Percentiles rank a stretch among this genome's conserved stretches.
Evolutionary conservation across 2,329 filamentous ascomycete genomes (phyloP).

Genomic region (Neonectria magnoliae): DNA sequence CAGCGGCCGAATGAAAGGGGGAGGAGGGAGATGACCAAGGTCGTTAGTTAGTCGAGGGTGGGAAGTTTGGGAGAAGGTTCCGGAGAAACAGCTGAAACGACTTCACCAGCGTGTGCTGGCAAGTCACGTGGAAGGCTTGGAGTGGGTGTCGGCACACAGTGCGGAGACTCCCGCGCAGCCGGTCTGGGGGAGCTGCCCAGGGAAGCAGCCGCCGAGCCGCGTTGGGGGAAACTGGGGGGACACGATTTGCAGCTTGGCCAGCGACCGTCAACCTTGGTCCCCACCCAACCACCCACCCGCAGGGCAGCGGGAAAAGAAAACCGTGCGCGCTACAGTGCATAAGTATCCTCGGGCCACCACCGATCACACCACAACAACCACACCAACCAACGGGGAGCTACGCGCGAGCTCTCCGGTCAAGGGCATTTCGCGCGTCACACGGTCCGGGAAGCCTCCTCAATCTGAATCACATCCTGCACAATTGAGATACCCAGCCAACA

Average conservation of each 20-base stretch:
- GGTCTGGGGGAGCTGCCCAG: constrained; percentile 12
- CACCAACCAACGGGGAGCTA: not conserved
- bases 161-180: constrained; percentile 10
- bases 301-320: not conserved
- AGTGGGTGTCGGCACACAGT: constrained; percentile 18
- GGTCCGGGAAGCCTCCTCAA: not conserved
- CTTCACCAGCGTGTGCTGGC: constrained; percentile 26
- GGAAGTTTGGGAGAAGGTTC: constrained; percentile 33
- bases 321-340: constrained; percentile 14
- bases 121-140: constrained; percentile 26
- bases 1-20: constrained; percentile 31
- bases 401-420: not conserved
- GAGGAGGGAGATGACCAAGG: constrained; percentile 37
- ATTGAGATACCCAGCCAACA: constrained; percentile 2
- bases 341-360: not conserved
- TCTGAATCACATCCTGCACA: constrained; percentile 14
- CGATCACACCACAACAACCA: not conserved
- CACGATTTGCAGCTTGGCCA: not conserved
- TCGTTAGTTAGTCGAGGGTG: constrained; percentile 25
- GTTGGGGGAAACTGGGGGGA: constrained; percentile 2
- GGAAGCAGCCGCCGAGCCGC: not conserved
- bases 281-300: not conserved
- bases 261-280: not conserved
- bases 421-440: constrained; percentile 3
- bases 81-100: constrained; percentile 41